Evolutionary conservation across 2,329 filamentous ascomycete species (phyloP).

Genomic region (Coniella vitis): DNA sequence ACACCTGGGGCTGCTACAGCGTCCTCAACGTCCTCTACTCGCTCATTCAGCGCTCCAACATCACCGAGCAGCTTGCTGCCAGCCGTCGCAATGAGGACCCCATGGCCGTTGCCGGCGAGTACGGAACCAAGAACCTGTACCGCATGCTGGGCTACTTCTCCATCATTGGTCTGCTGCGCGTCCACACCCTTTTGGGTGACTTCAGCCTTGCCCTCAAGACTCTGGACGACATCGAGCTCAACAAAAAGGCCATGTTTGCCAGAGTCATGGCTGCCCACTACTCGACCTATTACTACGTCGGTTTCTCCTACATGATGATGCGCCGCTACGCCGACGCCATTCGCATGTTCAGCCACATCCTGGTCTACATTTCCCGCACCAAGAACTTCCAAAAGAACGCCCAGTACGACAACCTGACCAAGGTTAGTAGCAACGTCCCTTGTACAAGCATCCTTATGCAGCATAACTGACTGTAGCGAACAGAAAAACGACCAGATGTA

Average conservation of each 20-base stretch:
- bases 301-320: constrained; percentile 99
- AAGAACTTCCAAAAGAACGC: constrained; percentile 99
- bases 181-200: constrained; percentile 94
- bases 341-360: constrained; percentile 99
- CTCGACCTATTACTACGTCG: constrained; percentile 99
- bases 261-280: constrained; percentile 99
- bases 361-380: constrained; percentile 95
- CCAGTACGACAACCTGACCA: constrained; percentile 96
- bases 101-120: constrained; percentile 82
- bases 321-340: constrained; percentile 98
- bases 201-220: constrained; percentile 98
- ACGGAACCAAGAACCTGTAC: constrained; percentile 90
- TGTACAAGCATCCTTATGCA: too few relatives aligned
- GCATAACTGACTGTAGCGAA: background rate
- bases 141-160: constrained; percentile 99
- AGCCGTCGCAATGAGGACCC: constrained; percentile 93
- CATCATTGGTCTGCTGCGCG: constrained; percentile 92
- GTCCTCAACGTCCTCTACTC: constrained; percentile 99
- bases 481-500: constrained; percentile 99
- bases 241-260: constrained; percentile 99
- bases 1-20: constrained; percentile 99
- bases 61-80: constrained; percentile 91
- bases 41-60: constrained; percentile 95
- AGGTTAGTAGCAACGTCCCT: constrained; percentile 36
- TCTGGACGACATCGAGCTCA: constrained; percentile 97